A percentile compares a stretch with the other conserved stretches of the same genome.
Evolutionary conservation across 2,329 filamentous ascomycete species (phyloP).

Genomic region (Talaromyces sp.): DNA sequence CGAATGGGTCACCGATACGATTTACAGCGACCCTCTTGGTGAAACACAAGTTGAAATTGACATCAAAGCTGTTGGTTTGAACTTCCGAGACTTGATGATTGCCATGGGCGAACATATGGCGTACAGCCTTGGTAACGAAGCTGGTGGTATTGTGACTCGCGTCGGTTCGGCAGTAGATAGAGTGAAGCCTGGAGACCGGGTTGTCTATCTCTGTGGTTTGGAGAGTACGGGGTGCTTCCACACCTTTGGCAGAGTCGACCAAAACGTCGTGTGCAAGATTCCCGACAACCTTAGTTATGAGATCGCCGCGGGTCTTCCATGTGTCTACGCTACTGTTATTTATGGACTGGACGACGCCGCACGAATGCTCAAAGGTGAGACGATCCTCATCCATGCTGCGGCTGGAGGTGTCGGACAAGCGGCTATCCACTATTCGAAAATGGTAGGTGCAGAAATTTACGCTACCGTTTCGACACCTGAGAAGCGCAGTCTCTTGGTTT

Average conservation of each 20-base stretch:
- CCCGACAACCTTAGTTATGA: constrained; percentile 16
- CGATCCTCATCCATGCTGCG: constrained; percentile 22
- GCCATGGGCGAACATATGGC: constrained; percentile 19
- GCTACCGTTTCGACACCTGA: constrained; percentile 19
- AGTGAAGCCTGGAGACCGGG: constrained; percentile 14
- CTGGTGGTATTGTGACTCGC: constrained; percentile 21
- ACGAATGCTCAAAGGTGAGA: constrained; percentile 14
- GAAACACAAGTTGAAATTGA: constrained; percentile 24
- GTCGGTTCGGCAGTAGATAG: constrained; percentile 11
- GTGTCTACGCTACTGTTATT: constrained; percentile 17
- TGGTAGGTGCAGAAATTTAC: constrained; percentile 20
- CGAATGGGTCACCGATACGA: constrained; percentile 17
- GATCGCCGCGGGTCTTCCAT: constrained; percentile 18
- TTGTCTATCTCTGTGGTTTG: constrained; percentile 14
- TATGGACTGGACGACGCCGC: constrained; percentile 18
- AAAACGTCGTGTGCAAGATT: constrained; percentile 13
- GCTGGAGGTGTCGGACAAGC: constrained; percentile 22
- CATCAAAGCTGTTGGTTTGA: constrained; percentile 23
- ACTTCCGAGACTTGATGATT: constrained; percentile 24
- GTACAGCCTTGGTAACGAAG: constrained; percentile 21
- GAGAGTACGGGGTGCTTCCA: constrained; percentile 15
- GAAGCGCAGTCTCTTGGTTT: constrained; percentile 18
- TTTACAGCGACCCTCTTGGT: constrained; percentile 15
- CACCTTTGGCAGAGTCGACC: constrained; percentile 12
- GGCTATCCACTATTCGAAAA: constrained; percentile 18